phyloP scores from a whole-genome alignment of 1,139 yeast genomes.

The Saccharomycopsis hybrid region DNA sequence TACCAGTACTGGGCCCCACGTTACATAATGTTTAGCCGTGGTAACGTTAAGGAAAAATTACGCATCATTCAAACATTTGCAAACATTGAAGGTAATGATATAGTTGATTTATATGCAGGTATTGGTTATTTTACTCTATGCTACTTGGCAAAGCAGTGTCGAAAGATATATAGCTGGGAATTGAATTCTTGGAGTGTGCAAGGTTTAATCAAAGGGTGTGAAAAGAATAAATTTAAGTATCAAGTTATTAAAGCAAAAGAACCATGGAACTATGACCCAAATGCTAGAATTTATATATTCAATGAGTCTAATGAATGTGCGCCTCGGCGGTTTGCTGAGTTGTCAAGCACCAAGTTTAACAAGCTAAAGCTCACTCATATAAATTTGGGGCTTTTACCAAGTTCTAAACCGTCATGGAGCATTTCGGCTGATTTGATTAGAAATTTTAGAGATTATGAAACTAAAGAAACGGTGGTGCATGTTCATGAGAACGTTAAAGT shows the following conservation, averaged over 20 bases:
- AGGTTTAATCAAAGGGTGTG: slow-evolving; percentile 56
- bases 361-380: slow-evolving; percentile 40
- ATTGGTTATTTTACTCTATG: slow-evolving; percentile 80
- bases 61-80: slow-evolving; percentile 44
- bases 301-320: slow-evolving; percentile 57
- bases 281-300: slow-evolving; percentile 39
- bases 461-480: slow-evolving; percentile 39
- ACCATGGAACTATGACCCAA: slow-evolving; percentile 22
- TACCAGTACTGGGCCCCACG: slow-evolving; percentile 79
- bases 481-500: slow-evolving; percentile 70
- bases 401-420: slow-evolving; percentile 58
- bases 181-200: slow-evolving; percentile 79
- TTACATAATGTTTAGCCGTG: slow-evolving; percentile 86
- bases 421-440: slow-evolving; percentile 33
- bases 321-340: slow-evolving; percentile 33
- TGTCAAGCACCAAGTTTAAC: slow-evolving; percentile 5
- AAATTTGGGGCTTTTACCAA: slow-evolving; percentile 73
- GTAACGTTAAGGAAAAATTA: slow-evolving; percentile 76
- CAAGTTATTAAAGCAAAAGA: slow-evolving; percentile 25
- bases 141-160: slow-evolving; percentile 52
- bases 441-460: slow-evolving; percentile 8
- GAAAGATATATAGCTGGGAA: slow-evolving; percentile 68
- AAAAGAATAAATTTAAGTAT: slow-evolving; percentile 37
- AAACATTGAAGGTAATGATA: slow-evolving; percentile 35
- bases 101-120: slow-evolving; percentile 74